Base-by-base conservation (phyloP, 805 yeast genomes). In the Cyberlindnera amylophila region DNA sequence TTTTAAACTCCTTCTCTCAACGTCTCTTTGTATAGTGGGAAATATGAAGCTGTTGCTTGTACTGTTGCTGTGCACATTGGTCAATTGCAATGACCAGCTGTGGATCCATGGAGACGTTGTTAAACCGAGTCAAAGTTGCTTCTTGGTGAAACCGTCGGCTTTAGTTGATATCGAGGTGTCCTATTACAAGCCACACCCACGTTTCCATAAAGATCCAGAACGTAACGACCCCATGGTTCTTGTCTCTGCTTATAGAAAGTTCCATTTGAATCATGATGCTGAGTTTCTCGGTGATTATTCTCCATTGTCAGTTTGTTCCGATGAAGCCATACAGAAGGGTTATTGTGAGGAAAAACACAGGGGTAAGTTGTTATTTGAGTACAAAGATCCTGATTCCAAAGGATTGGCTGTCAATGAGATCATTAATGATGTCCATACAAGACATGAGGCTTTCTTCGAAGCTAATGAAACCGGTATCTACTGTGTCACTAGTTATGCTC, bases 331-430 rank as follows among this genome's bases (percentile, higher is more conserved):
- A 8, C 7, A 6, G 11, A 21, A 21, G 17, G 28, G 17, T 4
- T 33, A 33, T n/a, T 33, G 36, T n/a, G 28, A 33, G 6, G 36
- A 33, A 17, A 33, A 33, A 28, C 36, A 33, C 12, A 33, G 36
- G 28, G 36, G 36, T 3, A 33, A 33, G 28, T 24, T 33, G 17
- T 14, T 33, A 17, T 33, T 13, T 14, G 28, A 33, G 17, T 33
- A 33, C 17, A n/a, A 23, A 7, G 27, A 19, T n/a, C 28, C 15
- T 7, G 36, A 19, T 5, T 11, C 7, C 10, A 12, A 19, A n/a
- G 28, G 28, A 11, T 9, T n/a, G 27, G 36, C 36, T 21, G 36
- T 33, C 24, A 33, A 33, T 21, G 36, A 33, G 28, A 33, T 33
- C 17, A 8, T 33, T 12, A 27, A 6, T 14, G 31, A 34, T 13